phyloP scores from a whole-genome alignment of 2,329 filamentous ascomycete genomes.

The Aspergillus awamori region DNA sequence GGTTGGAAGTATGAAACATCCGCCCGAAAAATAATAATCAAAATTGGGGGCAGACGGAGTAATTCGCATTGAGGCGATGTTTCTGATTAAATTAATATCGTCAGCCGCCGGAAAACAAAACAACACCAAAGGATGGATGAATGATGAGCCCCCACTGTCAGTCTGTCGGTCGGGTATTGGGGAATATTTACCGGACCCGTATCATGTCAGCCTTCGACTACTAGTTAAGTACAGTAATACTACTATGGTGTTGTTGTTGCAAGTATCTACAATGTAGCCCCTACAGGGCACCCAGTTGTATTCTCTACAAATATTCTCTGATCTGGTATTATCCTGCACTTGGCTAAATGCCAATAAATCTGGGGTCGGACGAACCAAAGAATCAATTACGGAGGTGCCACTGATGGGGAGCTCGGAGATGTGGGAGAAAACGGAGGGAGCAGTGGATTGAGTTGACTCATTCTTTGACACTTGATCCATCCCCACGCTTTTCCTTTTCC shows the following conservation, averaged over 20 bases:
- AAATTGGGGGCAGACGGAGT: neutral
- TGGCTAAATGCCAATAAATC: too few relatives aligned
- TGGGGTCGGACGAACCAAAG: too few relatives aligned
- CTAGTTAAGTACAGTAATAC: neutral
- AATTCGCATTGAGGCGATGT: neutral
- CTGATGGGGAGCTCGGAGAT: neutral
- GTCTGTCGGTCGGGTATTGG: too few relatives aligned
- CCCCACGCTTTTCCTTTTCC: conserved; percentile 16
- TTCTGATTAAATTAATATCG: conserved; percentile 3
- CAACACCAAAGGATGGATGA: neutral
- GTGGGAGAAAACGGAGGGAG: neutral
- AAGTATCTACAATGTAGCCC: too few relatives aligned
- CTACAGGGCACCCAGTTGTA: too few relatives aligned
- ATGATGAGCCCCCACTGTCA: neutral
- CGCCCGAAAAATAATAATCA: neutral
- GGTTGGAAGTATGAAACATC: conserved; percentile 11
- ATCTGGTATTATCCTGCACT: too few relatives aligned
- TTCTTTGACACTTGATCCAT: conserved; percentile 17
- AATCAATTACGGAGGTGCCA: neutral
- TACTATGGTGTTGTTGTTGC: too few relatives aligned
- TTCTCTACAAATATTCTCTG: too few relatives aligned
- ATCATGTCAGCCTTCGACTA: neutral
- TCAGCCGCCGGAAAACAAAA: neutral
- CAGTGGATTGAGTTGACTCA: conserved; percentile 7
- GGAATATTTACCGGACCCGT: neutral